These are phyloP conservation scores for Hygrocybe punicea DNA, from an alignment of 768 basidiomycete species.

Conservation along the genomic window DNA sequence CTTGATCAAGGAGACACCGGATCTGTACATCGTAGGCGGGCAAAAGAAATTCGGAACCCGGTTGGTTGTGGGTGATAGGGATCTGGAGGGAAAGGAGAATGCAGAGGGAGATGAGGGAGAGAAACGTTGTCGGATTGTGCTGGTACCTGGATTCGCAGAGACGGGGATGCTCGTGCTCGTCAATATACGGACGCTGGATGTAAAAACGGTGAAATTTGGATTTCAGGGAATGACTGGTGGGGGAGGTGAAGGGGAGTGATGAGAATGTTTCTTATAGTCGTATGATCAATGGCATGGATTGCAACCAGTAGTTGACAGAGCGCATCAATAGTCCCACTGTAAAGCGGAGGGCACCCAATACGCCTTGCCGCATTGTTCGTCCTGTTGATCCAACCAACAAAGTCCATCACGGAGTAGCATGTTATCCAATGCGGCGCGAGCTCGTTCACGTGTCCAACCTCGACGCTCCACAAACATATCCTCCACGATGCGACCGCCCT, in stretches of 20 bases:
- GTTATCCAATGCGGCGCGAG: constrained; percentile 76
- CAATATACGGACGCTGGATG: constrained; percentile 72
- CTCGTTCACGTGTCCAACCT: constrained; percentile 79
- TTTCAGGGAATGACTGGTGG: constrained; percentile 45
- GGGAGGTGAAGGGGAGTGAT: not conserved
- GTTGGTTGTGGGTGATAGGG: constrained; percentile 48
- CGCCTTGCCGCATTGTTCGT: constrained; percentile 55
- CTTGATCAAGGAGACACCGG: constrained; percentile 77
- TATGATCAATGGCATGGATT: not conserved
- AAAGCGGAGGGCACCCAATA: constrained; percentile 91
- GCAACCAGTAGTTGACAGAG: not conserved
- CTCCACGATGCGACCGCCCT: constrained; percentile 68
- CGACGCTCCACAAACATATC: constrained; percentile 54
- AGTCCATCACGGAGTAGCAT: constrained; percentile 88
- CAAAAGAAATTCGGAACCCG: constrained; percentile 80
- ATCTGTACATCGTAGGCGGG: constrained; percentile 90
- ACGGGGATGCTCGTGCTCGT: constrained; percentile 78
- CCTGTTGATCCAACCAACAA: constrained; percentile 94
- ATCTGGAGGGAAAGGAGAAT: constrained; percentile 31
- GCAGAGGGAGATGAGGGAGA: constrained; percentile 26
- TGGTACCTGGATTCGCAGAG: constrained; percentile 77
- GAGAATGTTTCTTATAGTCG: not conserved
- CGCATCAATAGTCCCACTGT: constrained; percentile 69
- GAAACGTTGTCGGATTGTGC: constrained; percentile 63
- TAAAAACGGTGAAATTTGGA: constrained; percentile 58